A percentile compares a stretch with the other conserved stretches of the same genome.
These are phyloP conservation scores for Cladophialophora immunda DNA, from an alignment of 2,329 filamentous ascomycete genomes.

Conservation along the genomic window DNA sequence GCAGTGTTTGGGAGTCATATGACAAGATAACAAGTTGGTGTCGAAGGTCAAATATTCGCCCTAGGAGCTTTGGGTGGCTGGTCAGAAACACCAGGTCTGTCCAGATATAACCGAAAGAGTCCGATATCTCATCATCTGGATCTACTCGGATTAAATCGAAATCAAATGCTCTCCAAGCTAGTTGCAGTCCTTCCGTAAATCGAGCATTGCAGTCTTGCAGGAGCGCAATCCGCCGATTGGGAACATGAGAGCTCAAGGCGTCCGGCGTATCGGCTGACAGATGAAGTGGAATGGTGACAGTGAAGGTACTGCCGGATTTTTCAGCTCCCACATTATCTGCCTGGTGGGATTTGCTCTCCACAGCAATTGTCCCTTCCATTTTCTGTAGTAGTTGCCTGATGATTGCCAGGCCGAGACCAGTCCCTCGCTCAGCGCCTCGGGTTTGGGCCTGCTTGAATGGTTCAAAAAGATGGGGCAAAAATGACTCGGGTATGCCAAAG, in stretches of 20 bases:
- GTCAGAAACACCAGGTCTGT: conserved; percentile 39
- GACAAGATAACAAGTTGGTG: conserved; percentile 42
- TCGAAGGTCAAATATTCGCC: conserved; percentile 35
- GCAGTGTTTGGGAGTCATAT: conserved; percentile 40
- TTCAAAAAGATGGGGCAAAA: conserved; percentile 72
- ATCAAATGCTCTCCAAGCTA: conserved; percentile 42
- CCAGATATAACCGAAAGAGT: conserved; percentile 43
- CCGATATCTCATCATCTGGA: conserved; percentile 36
- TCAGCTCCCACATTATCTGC: conserved; percentile 26
- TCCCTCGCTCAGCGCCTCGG: conserved; percentile 43
- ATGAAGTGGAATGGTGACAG: conserved; percentile 33
- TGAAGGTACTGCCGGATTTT: conserved; percentile 40
- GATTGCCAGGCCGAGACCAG: conserved; percentile 45
- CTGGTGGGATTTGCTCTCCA: conserved; percentile 42
- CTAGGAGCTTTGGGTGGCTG: conserved; percentile 34
- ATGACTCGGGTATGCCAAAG: conserved; percentile 53
- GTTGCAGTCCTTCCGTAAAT: conserved; percentile 38
- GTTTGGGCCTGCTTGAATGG: conserved; percentile 60
- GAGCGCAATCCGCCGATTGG: conserved; percentile 32
- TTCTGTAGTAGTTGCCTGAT: conserved; percentile 45
- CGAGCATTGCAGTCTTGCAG: conserved; percentile 34
- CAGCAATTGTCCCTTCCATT: conserved; percentile 44
- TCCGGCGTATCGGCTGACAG: not conserved
- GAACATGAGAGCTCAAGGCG: not conserved
- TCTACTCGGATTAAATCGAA: conserved; percentile 37